Percentiles rank a stretch among this genome's conserved stretches.
phyloP scores from a whole-genome alignment of 495 filamentous ascomycete genomes.

The Recurvomyces mirabilis region DNA sequence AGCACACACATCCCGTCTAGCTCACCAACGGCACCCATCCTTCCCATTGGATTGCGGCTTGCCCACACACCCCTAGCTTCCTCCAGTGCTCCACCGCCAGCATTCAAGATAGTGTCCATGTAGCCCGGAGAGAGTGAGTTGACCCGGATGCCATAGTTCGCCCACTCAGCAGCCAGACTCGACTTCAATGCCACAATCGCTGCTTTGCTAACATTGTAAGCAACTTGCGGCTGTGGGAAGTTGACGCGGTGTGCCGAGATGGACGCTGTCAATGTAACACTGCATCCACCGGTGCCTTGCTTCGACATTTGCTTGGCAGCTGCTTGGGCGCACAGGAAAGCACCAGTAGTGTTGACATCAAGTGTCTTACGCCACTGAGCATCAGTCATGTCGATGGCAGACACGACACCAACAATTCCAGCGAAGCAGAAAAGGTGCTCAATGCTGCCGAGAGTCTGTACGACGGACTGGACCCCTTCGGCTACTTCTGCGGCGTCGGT shows the following conservation, averaged over 20 bases:
- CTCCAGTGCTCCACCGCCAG: constrained; percentile 44
- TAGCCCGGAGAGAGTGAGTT: constrained; percentile 65
- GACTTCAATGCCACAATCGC: constrained; percentile 48
- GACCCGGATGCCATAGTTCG: constrained; percentile 49
- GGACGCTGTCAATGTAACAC: constrained; percentile 54
- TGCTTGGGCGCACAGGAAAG: constrained; percentile 58
- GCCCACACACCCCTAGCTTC: constrained; percentile 46
- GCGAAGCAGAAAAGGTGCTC: constrained; percentile 55
- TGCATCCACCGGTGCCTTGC: constrained; percentile 41
- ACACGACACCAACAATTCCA: constrained; percentile 51
- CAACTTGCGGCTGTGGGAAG: constrained; percentile 56
- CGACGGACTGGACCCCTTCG: constrained; percentile 33
- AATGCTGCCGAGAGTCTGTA: constrained; percentile 39
- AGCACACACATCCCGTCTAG: constrained; percentile 56
- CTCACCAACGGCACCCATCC: constrained; percentile 57
- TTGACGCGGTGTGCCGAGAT: constrained; percentile 58
- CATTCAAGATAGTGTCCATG: constrained; percentile 73
- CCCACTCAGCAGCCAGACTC: constrained; percentile 58
- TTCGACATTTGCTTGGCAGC: constrained; percentile 36
- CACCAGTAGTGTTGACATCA: constrained; percentile 58
- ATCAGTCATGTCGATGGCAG: constrained; percentile 44
- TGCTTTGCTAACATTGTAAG: constrained; percentile 62
- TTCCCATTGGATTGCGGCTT: constrained; percentile 52
- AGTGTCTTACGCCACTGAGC: constrained; percentile 48
- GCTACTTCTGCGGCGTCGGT: constrained; percentile 35